Evolutionary conservation across 2,329 filamentous ascomycete genomes (phyloP), one percentile per base, ranked within the genome.

Genomic region (Hirsutella minnesotensis): DNA sequence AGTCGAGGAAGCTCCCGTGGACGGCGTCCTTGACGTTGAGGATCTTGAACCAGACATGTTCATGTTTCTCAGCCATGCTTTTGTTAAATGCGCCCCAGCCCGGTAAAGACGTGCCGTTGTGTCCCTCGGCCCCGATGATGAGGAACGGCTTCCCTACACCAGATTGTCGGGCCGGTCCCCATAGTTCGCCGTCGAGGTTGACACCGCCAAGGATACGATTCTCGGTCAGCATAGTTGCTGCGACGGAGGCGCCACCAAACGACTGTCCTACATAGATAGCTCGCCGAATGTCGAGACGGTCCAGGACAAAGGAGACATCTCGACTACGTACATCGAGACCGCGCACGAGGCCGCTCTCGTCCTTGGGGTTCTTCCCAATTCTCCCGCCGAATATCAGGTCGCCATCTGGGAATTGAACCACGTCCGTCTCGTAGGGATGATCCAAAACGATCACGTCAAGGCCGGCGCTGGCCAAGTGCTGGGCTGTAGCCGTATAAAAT

Each of bases 371-470:
- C 9, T 40, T 44, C 4, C 42, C 50, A 18, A 57, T 49, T 19
- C 40, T 34, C 2, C 50, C 51, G 15, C 53, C 52, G 36, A 48
- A 57, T 19, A 57, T 52, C 8, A 60, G 45, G 3, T 50, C 53
- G 5, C 57, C 63, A 43, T 65, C 53, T 2, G 61, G 59, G 39
- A 63, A 67, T 38, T 64, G 55, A 10, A 70, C 58, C n/a, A 66
- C 55, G 24, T 59, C 51, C 3, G 62, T 58, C 39, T 69, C 66
- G 41, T 65, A 59, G 0, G 67, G 63, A 44, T 70, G 67, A 47
- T 71, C 68, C 41, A 72, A 55, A 4, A 64, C 53, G 4, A 68
- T 52, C 10, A 71, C 64, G 9, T 59, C 58, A 45, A 60, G 65
- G 7, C 67, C 66, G 9, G 57, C 50, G 18, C 62, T 63, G 9